phyloP scores from a whole-genome alignment of 495 filamentous ascomycete species.

The Delitschia confertaspora region DNA sequence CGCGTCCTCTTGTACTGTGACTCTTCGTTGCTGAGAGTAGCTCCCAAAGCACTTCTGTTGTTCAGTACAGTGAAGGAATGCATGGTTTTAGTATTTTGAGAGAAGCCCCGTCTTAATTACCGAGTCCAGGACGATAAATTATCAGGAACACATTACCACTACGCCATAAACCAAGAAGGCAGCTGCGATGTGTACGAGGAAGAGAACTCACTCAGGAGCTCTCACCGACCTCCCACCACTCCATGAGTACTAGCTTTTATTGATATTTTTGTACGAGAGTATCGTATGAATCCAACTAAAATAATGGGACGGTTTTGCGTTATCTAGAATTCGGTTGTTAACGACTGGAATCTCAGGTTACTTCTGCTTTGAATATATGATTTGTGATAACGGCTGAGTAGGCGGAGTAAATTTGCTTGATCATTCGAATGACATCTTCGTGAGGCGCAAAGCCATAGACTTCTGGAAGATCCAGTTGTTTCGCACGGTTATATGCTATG shows the following conservation, averaged over 20 bases:
- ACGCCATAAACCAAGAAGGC: too few relatives aligned
- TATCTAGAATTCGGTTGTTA: neutral
- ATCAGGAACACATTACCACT: too few relatives aligned
- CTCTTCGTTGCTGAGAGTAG: neutral
- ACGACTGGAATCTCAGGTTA: neutral
- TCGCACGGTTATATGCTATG: conserved; percentile 2
- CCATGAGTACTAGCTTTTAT: conserved; percentile 1
- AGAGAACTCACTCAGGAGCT: too few relatives aligned
- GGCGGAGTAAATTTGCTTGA: neutral
- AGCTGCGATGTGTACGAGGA: too few relatives aligned
- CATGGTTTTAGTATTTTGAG: too few relatives aligned
- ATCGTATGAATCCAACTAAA: neutral
- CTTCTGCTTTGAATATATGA: conserved; percentile 1
- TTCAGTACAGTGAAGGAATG: too few relatives aligned
- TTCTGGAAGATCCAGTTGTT: conserved; percentile 4
- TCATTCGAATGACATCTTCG: conserved; percentile 3
- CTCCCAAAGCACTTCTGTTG: neutral
- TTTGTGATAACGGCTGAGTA: neutral
- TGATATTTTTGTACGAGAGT: neutral
- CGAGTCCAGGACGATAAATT: too few relatives aligned
- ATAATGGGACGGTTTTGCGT: neutral
- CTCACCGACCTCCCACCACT: too few relatives aligned
- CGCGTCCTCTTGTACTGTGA: neutral
- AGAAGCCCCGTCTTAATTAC: too few relatives aligned
- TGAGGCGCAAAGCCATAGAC: conserved; percentile 3